Evolutionary conservation across 805 yeast genomes (phyloP), one percentile per base, ranked within the genome.

Genomic region (Starmerella etchellsii): DNA sequence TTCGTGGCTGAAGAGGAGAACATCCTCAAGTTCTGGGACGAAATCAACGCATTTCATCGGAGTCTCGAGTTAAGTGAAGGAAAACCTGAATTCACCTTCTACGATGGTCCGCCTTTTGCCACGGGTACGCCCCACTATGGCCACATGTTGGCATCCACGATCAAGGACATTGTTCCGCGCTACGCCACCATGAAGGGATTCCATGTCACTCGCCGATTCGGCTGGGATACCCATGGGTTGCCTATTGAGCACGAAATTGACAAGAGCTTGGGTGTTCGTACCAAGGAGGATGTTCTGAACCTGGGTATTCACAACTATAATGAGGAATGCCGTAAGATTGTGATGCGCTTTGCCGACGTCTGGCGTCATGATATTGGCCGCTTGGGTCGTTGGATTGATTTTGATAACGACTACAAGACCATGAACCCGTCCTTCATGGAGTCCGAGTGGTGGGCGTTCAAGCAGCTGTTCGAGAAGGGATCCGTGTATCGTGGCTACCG

Each of bases 71-170:
- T 85, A 52, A 81, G 93, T 34, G 71, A 88, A 59, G 97, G 74
- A 41, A 74, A 76, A 51, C 91, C 94, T 27, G 80, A 78, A 44
- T 91, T 87, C 62, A 75, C 95, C 29, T 91, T 91, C 62, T 91
- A 81, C 58, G 99, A 91, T 66, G 99, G 99, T 23, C 99, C 99
- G 8, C 99, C 99, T 53, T 91, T 91, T 64, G 99, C 99, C 43
- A 91, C 98, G 2, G 98, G 98, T 57, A 83, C 96, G 28, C 99
- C 99, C 33, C 99, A 91, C 62, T 93, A 91, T 61, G 99, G 99
- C 49, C 99, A 91, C 59, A 80, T 91, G 57, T 68, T 91, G 62
- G 93, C 97, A 2, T 91, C 97, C 30, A 91, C 99, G 43, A 83
- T 87, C 56, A 91, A 88, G 58, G 99, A 91, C 66, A 83, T 91